Evolutionary conservation across 2,329 filamentous ascomycete genomes (phyloP).

Genomic region (Cadophora malorum): DNA sequence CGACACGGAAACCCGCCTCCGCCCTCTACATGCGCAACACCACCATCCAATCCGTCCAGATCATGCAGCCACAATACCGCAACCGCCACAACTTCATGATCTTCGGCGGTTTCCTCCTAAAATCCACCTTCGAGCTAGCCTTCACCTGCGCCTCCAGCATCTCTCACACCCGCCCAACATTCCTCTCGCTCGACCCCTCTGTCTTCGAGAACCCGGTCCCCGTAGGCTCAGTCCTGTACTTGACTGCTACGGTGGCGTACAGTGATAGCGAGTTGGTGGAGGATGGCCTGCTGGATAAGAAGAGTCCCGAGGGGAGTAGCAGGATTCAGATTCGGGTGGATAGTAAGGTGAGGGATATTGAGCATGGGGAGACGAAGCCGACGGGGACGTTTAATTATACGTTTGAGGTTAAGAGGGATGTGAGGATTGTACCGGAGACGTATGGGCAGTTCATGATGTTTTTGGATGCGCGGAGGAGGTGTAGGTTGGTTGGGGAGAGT

Average conservation of each 20-base stretch:
- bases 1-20: conserved; percentile 60
- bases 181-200: conserved; percentile 72
- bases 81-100: conserved; percentile 78
- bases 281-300: conserved; percentile 40
- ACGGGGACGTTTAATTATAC: conserved; percentile 78
- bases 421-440: conserved; percentile 66
- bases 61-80: conserved; percentile 76
- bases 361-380: conserved; percentile 70
- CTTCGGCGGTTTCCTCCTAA: conserved; percentile 74
- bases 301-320: conserved; percentile 54
- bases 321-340: conserved; percentile 72
- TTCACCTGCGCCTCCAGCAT: conserved; percentile 75
- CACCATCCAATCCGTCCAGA: conserved; percentile 67
- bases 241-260: conserved; percentile 71
- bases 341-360: conserved; percentile 71
- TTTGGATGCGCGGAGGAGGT: conserved; percentile 48
- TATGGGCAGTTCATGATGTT: conserved; percentile 49
- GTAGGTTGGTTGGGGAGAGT: conserved; percentile 24
- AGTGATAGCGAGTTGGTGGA: conserved; percentile 62
- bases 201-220: conserved; percentile 77
- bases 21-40: conserved; percentile 68
- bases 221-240: conserved; percentile 72
- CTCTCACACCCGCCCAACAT: conserved; percentile 69
- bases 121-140: conserved; percentile 74
- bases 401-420: conserved; percentile 68